Percentiles rank a stretch among this genome's conserved stretches.
Conservation (phyloP, 108 stramenopile species). For the Poteriospumella lacustris region DNA sequence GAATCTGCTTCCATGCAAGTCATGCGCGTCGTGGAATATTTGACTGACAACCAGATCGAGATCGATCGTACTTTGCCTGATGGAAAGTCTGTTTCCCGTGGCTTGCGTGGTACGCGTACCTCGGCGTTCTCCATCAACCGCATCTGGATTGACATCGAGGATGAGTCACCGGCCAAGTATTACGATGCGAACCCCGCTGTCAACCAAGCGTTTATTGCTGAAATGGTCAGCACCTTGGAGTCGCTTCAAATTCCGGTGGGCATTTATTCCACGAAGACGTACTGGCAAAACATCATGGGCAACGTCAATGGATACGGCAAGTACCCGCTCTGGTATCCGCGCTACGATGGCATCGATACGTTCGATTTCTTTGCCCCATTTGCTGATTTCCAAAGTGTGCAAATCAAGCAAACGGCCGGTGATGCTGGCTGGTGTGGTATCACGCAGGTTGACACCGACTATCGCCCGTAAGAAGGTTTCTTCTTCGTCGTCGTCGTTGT, state of each 20-base stretch:
- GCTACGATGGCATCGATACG: neutral
- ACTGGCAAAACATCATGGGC: constrained; percentile 28
- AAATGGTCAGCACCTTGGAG: neutral
- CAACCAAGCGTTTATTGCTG: neutral
- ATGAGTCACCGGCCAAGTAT: neutral
- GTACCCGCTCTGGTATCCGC: constrained; percentile 26
- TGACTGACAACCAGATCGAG: too few relatives aligned
- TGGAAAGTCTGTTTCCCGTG: too few relatives aligned
- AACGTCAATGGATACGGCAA: neutral
- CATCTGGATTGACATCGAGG: constrained; percentile 16
- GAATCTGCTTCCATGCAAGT: neutral
- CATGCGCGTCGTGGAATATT: too few relatives aligned
- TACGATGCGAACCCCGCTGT: constrained; percentile 6
- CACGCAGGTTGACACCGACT: constrained; percentile 27
- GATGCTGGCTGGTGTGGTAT: constrained; percentile 28
- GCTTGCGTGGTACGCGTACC: too few relatives aligned
- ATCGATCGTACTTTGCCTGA: too few relatives aligned
- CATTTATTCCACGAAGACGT: constrained; percentile 15
- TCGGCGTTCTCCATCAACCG: neutral
- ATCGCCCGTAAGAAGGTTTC: neutral
- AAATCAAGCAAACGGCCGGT: constrained; percentile 26
- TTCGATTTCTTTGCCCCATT: constrained; percentile 1
- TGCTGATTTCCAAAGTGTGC: neutral
- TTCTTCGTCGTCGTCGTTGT: neutral
- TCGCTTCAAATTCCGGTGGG: neutral